Evolutionary conservation across 1,139 yeast genomes (phyloP).

Genomic region (Geotrichum carabidarum): DNA sequence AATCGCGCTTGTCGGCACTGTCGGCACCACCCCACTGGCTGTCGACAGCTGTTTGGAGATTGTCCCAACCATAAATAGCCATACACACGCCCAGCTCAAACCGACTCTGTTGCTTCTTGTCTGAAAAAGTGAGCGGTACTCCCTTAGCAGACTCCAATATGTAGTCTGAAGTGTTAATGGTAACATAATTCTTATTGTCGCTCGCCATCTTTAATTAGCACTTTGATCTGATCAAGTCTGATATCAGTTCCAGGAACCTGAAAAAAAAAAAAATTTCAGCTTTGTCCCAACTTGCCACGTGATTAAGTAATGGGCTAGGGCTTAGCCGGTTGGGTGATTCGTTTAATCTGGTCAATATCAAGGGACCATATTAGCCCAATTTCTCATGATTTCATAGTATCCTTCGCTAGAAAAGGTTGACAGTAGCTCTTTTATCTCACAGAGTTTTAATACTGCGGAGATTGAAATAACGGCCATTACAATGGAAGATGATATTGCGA

Average conservation of each 20-base stretch:
- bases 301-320: background rate
- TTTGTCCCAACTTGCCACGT: background rate
- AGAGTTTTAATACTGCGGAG: no score
- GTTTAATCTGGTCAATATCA: background rate
- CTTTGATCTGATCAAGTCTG: background rate
- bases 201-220: background rate
- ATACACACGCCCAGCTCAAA: slow-evolving; percentile 93
- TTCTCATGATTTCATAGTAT: no score
- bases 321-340: background rate
- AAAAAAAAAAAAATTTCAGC: background rate
- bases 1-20: slow-evolving; percentile 85
- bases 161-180: slow-evolving; percentile 24
- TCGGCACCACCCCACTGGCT: slow-evolving; percentile 95
- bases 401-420: no score
- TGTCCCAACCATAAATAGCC: slow-evolving; percentile 87
- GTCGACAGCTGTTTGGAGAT: slow-evolving; percentile 85
- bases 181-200: background rate
- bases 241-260: background rate
- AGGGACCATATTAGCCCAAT: background rate
- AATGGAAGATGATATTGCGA: slow-evolving; percentile 18
- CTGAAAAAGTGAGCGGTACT: slow-evolving; percentile 31
- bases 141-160: slow-evolving; percentile 51
- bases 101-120: slow-evolving; percentile 49
- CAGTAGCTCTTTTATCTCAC: no score
- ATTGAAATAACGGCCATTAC: no score